Base-by-base conservation (phyloP, 208 protist species). In the Leishmania arabica region DNA sequence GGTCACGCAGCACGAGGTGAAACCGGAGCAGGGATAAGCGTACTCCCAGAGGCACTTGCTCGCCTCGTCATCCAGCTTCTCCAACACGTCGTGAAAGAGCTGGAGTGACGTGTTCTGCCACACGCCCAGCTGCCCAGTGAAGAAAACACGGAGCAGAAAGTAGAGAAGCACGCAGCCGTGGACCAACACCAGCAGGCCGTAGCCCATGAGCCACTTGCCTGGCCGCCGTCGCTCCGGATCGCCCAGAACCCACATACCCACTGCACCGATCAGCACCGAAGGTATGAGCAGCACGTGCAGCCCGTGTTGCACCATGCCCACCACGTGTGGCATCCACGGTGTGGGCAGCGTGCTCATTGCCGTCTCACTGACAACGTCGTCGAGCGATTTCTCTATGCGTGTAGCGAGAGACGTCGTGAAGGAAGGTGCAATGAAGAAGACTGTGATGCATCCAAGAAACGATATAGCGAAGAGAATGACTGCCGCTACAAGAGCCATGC, bases 1-100 rank as follows among this genome's bases (percentile, higher is more conserved):
- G 9, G 84, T 89, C 31, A 89, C 54, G 66, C 89, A 92, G 68
- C 86, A 90, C 7, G 15, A 78, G 31, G 75, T 81, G 40, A 89
- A 80, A 17, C 89, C 89, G 2, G 86, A 87, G 81, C 86, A 92
- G 9, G 78, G 37, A 49, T 90, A 82, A 8, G 51, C 17, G 7
- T 54, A 40, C 73, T 90, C 79, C 78, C 86, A 84, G 1, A 60
- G 49, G 65, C 84, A 89, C 70, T 75, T 65, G n/a, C 27, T 81
- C 2, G 0, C 70, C 27, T 77, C 54, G 8, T 8, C 64, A 13
- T 68, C n/a, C 45, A 66, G 21, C 19, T n/a, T 53, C 4, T 51
- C 34, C 71, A 62, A 34, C 27, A 70, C 37, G 15, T 9, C 9
- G 1, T 69, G 37, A 21, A 70, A 60, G 3, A 17, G 11, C 5